phyloP scores from a whole-genome alignment of 2,329 filamentous ascomycete genomes.

The Dactylonectria macrodidyma region DNA sequence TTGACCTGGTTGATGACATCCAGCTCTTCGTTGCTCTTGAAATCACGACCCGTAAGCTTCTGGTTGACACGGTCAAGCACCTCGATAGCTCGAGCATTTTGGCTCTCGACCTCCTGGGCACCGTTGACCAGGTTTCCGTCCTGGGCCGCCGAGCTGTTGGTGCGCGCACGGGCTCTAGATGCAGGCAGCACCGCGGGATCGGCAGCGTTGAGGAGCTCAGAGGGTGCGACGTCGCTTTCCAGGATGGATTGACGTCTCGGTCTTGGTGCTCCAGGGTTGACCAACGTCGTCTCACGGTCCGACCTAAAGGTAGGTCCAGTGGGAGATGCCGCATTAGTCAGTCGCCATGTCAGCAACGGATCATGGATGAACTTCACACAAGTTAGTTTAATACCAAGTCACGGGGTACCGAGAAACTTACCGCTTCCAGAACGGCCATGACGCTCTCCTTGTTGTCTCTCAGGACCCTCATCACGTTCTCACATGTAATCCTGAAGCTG shows the following conservation, averaged over 20 bases:
- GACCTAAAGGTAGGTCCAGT: conserved; percentile 77
- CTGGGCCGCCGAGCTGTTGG: conserved; percentile 68
- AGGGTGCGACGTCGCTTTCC: conserved; percentile 72
- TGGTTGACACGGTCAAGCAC: conserved; percentile 93
- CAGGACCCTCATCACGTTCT: conserved; percentile 97
- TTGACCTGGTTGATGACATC: conserved; percentile 91
- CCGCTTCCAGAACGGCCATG: conserved; percentile 97
- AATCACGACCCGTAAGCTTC: conserved; percentile 95
- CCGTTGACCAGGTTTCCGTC: conserved; percentile 56
- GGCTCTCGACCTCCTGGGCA: conserved; percentile 77
- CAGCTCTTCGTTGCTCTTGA: conserved; percentile 88
- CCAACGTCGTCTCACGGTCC: conserved; percentile 70
- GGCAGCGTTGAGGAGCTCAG: conserved; percentile 68
- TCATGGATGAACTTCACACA: conserved; percentile 91
- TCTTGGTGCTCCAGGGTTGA: conserved; percentile 63
- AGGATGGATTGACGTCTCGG: conserved; percentile 79
- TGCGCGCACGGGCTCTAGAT: conserved; percentile 68
- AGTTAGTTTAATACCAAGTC: background rate
- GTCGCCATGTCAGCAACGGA: conserved; percentile 96
- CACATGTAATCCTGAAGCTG: conserved; percentile 97
- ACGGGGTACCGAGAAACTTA: conserved; percentile 66
- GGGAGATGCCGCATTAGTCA: conserved; percentile 76
- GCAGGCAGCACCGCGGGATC: conserved; percentile 62
- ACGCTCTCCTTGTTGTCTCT: conserved; percentile 98
- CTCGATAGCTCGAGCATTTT: conserved; percentile 93